These are phyloP conservation scores for Pyrrhoderma noxium DNA, from an alignment of 1,284 basidiomycete species.

Conservation along the genomic window DNA sequence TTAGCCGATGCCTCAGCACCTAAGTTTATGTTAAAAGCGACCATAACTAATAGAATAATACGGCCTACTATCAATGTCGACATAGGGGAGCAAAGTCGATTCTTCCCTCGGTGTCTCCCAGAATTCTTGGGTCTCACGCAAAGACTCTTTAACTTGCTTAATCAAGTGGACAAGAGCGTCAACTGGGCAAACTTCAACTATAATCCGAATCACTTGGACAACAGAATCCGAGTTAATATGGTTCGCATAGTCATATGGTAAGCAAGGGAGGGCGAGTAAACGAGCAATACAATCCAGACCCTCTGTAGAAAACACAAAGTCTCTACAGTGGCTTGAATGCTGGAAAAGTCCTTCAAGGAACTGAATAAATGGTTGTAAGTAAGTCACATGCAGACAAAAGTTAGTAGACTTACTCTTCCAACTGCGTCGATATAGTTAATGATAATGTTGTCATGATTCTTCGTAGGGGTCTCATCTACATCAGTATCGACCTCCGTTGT, in stretches of 20 bases:
- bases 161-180: slow-evolving; percentile 73
- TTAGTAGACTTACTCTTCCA: slow-evolving; percentile 48
- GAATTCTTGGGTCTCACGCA: slow-evolving; percentile 65
- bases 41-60: not conserved
- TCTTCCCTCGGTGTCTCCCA: slow-evolving; percentile 51
- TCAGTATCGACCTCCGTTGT: slow-evolving; percentile 26
- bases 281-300: slow-evolving; percentile 73
- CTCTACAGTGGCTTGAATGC: slow-evolving; percentile 77
- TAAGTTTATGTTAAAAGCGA: slow-evolving; percentile 17
- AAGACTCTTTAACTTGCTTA: slow-evolving; percentile 62
- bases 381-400: slow-evolving; percentile 15
- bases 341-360: slow-evolving; percentile 94
- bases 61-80: slow-evolving; percentile 45
- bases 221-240: slow-evolving; percentile 79
- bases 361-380: slow-evolving; percentile 32
- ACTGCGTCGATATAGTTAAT: slow-evolving; percentile 73
- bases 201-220: slow-evolving; percentile 80
- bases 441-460: slow-evolving; percentile 64
- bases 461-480: slow-evolving; percentile 35
- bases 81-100: slow-evolving; percentile 55
- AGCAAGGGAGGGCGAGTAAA: slow-evolving; percentile 77
- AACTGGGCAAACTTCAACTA: slow-evolving; percentile 80
- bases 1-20: slow-evolving; percentile 39
- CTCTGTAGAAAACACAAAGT: slow-evolving; percentile 75
- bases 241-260: slow-evolving; percentile 85